Conservation (phyloP, 2,329 filamentous ascomycete genomes). For the Penicillium italicum region DNA sequence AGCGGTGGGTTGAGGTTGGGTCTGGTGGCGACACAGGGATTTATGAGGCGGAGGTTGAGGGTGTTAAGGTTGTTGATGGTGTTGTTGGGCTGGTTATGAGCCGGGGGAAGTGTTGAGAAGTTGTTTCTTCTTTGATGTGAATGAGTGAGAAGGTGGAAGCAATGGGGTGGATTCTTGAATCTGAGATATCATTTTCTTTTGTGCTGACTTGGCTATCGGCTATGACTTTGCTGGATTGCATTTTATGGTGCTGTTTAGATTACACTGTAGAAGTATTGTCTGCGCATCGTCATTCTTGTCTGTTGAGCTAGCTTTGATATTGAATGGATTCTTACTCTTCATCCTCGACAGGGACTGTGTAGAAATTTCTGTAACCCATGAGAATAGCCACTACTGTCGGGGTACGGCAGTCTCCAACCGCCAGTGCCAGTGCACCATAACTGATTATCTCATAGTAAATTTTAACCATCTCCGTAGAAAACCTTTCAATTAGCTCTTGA, state of each 20-base stretch:
- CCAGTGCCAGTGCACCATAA: no score
- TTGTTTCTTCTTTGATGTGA: not conserved
- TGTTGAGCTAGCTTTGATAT: not conserved
- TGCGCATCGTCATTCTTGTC: not conserved
- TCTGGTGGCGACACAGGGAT: constrained; percentile 51
- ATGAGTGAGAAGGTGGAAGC: constrained; percentile 6
- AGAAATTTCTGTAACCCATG: not conserved
- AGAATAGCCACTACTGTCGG: not conserved
- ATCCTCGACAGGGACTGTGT: not conserved
- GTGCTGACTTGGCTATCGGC: not conserved
- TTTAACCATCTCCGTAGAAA: no score
- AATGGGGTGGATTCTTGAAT: not conserved
- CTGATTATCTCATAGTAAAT: no score
- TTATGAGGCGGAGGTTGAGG: constrained; percentile 52
- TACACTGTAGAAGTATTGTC: not conserved
- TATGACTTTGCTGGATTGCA: not conserved
- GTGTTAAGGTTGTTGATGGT: constrained; percentile 55
- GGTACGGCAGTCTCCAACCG: no score
- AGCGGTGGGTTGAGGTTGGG: constrained; percentile 66
- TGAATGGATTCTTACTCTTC: not conserved
- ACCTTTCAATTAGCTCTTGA: no score
- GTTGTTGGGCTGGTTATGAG: constrained; percentile 51
- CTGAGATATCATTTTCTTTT: no score
- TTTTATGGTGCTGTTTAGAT: not conserved
- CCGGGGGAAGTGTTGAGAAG: constrained; percentile 15